These are phyloP conservation scores for Bjerkandera adusta DNA, from an alignment of 1,284 basidiomycete species.

Conservation along the genomic window DNA sequence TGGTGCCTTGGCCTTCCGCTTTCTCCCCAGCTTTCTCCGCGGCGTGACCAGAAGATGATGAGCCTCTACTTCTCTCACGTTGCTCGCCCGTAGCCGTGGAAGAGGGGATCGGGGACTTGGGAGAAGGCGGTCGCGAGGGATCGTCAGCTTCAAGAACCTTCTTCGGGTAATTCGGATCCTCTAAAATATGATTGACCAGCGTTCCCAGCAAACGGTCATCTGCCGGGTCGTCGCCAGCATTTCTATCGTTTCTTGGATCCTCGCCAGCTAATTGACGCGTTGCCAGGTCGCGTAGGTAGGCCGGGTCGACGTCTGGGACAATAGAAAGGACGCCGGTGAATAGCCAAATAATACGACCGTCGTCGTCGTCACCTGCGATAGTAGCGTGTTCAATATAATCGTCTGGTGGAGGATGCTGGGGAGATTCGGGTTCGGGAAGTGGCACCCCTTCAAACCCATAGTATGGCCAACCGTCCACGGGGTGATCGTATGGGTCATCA, in stretches of 20 bases:
- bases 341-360: background rate
- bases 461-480: background rate
- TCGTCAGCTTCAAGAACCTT: too few relatives aligned
- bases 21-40: background rate
- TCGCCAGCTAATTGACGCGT: background rate
- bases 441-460: background rate
- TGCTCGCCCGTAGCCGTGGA: background rate
- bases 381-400: background rate
- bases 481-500: background rate
- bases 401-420: background rate
- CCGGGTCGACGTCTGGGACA: slow-evolving; percentile 3
- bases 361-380: background rate
- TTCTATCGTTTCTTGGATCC: background rate
- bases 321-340: background rate
- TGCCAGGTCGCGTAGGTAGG: background rate
- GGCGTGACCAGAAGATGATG: background rate
- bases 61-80: background rate
- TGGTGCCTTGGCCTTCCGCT: background rate
- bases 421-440: background rate
- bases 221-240: background rate
- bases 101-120: background rate
- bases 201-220: background rate
- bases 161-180: slow-evolving; percentile 1
- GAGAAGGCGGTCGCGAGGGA: background rate
- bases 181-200: background rate